Base-by-base conservation (phyloP, 257 asterid species). In the Plantago major region DNA sequence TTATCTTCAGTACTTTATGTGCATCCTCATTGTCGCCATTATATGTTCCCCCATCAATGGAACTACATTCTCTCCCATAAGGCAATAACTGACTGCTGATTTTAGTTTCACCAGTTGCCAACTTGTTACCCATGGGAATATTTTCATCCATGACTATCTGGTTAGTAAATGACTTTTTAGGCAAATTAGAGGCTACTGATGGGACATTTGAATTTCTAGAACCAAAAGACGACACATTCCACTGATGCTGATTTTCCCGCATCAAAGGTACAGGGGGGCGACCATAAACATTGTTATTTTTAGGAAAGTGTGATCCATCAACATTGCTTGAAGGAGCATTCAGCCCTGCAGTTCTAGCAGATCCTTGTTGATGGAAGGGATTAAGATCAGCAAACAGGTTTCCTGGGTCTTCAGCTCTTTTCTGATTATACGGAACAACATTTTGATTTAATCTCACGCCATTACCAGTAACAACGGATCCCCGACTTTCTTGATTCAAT, bases 381-480 rank as follows among this genome's bases (percentile, higher is more conserved):
- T 93, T 93, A 58, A 93, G 96, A 74, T 93, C 97, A 18, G 99
- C 87, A 77, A 89, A 93, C 49, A 87, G 94, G 82, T 87, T 67
- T 66, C 74, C 85, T 22, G 94, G 86, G 79, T 85, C 97, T 55
- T 85, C 94, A 26, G 87, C 46, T 67, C 63, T 81, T 73, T 74
- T 81, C 28, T 78, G 79, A 63, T 64, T 80, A 64, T 81, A 79
- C 60, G 96, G 99, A 78, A 79, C 77, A 9, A 78, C 82, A 77
- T 93, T 89, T 58, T 78, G 72, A 64, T 89, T 89, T 69, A 76
- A 64, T 82, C 96, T 82, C 53, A 67, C 67, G 73, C 88, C 81
- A 69, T 81, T 90, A 46, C 82, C 85, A 54, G 81, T 78, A 33
- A 80, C 64, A 75, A 82, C 83, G 65, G 94, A 84, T 67, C 95